phyloP scores from a whole-genome alignment of 805 yeast species.

The Monosporozyma aerobia region DNA sequence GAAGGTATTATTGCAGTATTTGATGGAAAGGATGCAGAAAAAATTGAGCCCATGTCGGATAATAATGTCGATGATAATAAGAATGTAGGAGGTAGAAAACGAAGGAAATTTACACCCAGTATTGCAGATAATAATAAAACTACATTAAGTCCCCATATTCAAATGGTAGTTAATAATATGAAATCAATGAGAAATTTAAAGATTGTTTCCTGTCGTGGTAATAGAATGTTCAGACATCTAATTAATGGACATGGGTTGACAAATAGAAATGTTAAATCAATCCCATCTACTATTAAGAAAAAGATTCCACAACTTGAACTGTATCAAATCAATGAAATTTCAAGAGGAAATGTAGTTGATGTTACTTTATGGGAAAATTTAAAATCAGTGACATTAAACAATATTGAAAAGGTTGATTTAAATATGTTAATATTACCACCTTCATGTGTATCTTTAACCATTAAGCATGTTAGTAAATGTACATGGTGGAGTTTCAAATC shows the following conservation, averaged over 20 bases:
- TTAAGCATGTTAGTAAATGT: constrained; percentile 9
- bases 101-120: background rate
- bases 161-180: constrained; percentile 3
- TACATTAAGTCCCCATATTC: background rate
- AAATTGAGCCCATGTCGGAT: too few species aligned
- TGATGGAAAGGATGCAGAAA: background rate
- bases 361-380: constrained; percentile 25
- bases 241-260: constrained; percentile 26
- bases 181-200: constrained; percentile 18
- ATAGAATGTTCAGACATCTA: constrained; percentile 15
- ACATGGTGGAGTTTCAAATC: constrained; percentile 21
- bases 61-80: background rate
- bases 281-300: constrained; percentile 18
- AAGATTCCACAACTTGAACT: constrained; percentile 13
- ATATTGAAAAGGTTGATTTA: constrained; percentile 16
- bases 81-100: background rate
- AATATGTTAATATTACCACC: constrained; percentile 19
- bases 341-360: constrained; percentile 13
- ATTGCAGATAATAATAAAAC: background rate
- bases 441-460: constrained; percentile 12
- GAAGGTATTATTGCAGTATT: background rate
- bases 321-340: constrained; percentile 8
- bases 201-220: constrained; percentile 14
- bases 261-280: constrained; percentile 23
- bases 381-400: constrained; percentile 10